phyloP scores from a whole-genome alignment of 1,139 yeast genomes.

The Kurtzmaniella quercitrusa region DNA sequence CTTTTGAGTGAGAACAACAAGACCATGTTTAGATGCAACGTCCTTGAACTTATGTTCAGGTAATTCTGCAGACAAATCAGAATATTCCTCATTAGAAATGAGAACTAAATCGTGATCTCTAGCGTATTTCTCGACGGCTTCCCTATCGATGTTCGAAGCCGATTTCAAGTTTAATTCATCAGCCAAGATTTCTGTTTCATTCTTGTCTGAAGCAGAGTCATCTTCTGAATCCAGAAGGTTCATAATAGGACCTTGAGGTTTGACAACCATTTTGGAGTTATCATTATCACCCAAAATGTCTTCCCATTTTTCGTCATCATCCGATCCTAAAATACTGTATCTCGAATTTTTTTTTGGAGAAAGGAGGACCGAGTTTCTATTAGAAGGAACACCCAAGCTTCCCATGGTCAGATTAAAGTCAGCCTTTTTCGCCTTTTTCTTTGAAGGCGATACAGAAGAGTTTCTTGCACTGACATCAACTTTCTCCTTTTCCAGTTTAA shows the following conservation, averaged over 20 bases:
- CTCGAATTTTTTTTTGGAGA: slow-evolving; percentile 39
- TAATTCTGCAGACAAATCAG: slow-evolving; percentile 18
- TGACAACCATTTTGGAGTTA: slow-evolving; percentile 4
- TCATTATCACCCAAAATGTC: slow-evolving; percentile 34
- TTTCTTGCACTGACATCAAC: not conserved
- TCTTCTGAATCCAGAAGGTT: slow-evolving; percentile 35
- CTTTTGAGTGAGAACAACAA: slow-evolving; percentile 20
- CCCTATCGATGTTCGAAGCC: slow-evolving; percentile 16
- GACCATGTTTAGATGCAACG: slow-evolving; percentile 24
- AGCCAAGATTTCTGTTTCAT: slow-evolving; percentile 7
- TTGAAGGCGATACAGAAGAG: slow-evolving; percentile 9
- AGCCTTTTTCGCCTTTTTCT: slow-evolving; percentile 19
- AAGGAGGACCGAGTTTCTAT: slow-evolving; percentile 19
- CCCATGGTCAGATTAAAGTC: slow-evolving; percentile 7
- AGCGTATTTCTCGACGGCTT: slow-evolving; percentile 47
- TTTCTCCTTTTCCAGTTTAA: slow-evolving; percentile 21
- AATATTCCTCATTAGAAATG: slow-evolving; percentile 46
- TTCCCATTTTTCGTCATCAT: slow-evolving; percentile 32
- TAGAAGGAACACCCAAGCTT: slow-evolving; percentile 12
- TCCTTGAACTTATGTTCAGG: slow-evolving; percentile 21
- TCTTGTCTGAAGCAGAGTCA: slow-evolving; percentile 10
- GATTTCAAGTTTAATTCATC: not conserved
- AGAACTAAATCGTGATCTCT: slow-evolving; percentile 45
- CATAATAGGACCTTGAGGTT: slow-evolving; percentile 10
- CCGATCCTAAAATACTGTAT: slow-evolving; percentile 26